Percentiles rank a stretch among this genome's conserved stretches.
Evolutionary conservation across 768 basidiomycete genomes (phyloP).

Genomic region (Xerocomellus dryophilus): DNA sequence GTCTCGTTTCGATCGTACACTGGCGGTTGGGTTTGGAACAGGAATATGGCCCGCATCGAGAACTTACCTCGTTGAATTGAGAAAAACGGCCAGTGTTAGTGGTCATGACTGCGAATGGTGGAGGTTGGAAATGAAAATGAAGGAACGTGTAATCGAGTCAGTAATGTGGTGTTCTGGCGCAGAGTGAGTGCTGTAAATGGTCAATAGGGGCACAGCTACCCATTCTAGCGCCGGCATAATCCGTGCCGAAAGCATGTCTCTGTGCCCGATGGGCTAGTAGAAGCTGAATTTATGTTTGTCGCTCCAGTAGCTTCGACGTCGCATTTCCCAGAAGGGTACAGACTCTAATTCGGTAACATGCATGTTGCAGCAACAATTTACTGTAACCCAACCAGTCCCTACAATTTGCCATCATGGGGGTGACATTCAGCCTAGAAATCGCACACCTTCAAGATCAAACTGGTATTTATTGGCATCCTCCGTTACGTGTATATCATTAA

Average conservation of each 20-base stretch:
- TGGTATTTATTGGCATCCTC: neutral
- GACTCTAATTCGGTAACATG: too few species aligned
- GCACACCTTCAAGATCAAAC: neutral
- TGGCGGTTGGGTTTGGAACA: neutral
- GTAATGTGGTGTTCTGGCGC: neutral
- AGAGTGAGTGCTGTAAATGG: neutral
- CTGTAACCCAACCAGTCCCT: too few species aligned
- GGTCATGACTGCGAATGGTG: slow-evolving; percentile 5
- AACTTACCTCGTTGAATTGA: slow-evolving; percentile 25
- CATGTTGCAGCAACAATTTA: too few species aligned
- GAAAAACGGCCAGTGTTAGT: slow-evolving; percentile 17
- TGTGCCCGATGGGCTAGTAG: too few species aligned
- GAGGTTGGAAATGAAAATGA: neutral
- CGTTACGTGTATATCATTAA: neutral
- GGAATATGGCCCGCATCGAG: neutral
- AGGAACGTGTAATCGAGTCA: neutral
- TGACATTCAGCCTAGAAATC: neutral
- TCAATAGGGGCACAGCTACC: slow-evolving; percentile 5
- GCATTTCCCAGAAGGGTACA: too few species aligned
- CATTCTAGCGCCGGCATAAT: too few species aligned
- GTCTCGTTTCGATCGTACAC: neutral
- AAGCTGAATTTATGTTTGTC: too few species aligned
- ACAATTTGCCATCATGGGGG: neutral
- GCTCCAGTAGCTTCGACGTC: too few species aligned
- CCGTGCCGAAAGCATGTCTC: too few species aligned